phyloP scores from a whole-genome alignment of 495 filamentous ascomycete species.

The Jackrogersella multiformis region DNA sequence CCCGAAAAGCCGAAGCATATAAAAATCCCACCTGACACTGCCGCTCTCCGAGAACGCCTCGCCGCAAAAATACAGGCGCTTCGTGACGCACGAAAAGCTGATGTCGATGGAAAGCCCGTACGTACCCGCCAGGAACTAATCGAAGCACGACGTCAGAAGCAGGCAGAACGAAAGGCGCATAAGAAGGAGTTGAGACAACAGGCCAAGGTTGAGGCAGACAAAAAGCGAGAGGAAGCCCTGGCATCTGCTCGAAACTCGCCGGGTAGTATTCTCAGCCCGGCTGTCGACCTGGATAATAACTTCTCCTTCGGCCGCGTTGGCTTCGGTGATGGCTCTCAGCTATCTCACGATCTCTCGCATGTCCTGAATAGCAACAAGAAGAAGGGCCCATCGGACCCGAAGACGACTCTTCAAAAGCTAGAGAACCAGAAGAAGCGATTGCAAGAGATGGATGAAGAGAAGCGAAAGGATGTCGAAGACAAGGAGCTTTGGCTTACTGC shows the following conservation, averaged over 20 bases:
- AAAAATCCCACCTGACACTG: conserved; percentile 68
- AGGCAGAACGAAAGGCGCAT: conserved; percentile 81
- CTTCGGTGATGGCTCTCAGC: conserved; percentile 83
- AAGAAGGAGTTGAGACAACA: conserved; percentile 82
- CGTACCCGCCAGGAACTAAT: conserved; percentile 88
- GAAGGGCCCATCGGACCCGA: conserved; percentile 81
- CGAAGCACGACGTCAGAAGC: conserved; percentile 86
- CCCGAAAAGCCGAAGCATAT: conserved; percentile 64
- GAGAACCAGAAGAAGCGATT: conserved; percentile 78
- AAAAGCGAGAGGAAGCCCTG: conserved; percentile 72
- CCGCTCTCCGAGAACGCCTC: conserved; percentile 76
- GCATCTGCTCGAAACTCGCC: conserved; percentile 68
- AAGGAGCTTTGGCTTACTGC: conserved; percentile 96
- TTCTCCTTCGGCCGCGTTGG: conserved; percentile 88
- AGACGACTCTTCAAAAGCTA: conserved; percentile 73
- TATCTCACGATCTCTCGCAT: conserved; percentile 71
- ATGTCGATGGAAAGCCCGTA: conserved; percentile 81
- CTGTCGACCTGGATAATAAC: conserved; percentile 69
- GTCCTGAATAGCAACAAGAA: conserved; percentile 66
- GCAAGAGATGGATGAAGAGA: conserved; percentile 73
- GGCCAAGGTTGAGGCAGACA: conserved; percentile 78
- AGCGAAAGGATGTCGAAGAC: conserved; percentile 85
- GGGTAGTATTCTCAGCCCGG: conserved; percentile 68
- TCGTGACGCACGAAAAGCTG: conserved; percentile 81
- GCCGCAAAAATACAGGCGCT: conserved; percentile 82